Evolutionary conservation across 306 rosid species (phyloP), one percentile per base, ranked within the genome.

Genomic region (Glycine latifolia): DNA sequence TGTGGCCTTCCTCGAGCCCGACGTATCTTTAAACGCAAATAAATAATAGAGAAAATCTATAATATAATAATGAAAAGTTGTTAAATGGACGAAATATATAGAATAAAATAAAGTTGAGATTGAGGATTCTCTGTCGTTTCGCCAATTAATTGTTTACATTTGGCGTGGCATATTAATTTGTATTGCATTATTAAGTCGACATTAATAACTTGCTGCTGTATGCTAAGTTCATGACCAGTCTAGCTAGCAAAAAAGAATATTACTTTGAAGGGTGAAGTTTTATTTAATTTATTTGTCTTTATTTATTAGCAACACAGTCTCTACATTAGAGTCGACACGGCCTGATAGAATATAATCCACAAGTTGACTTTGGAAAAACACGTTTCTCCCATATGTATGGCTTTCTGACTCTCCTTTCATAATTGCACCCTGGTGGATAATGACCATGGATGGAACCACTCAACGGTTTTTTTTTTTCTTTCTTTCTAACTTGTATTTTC

Each of bases 331-430:
- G 67, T 53, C 66, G 60, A 53, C 75, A 66, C 82, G 82, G 55
- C 41, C 49, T 39, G 14, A 50, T 35, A 68, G 43, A 77, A 52
- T 26, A 26, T 33, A 26, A 80, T 31, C 13, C 41, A 0, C 6
- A 15, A 14, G 79, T 39, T 72, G 84, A 80, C 79, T 71, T 49
- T 49, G 46, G 47, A 49, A 60, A 39, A 60, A 71, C 82, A 69
- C 69, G 61, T n/a, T 44, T 66, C n/a, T 37, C 10, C 15, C 46
- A 0, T 8, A 56, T 14, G 44, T 37, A 4, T 43, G 58, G 9
- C 39, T 47, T 47, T 76, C 72, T 77, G 3, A 67, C 56, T 26
- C 31, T 26, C 0, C 31, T 26, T 26, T 26, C 31, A 26, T 26
- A 26, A 26, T 26, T 26, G 31, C 31, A 26, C 31, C 31, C 31